Evolutionary conservation across 164 flowering plant genomes (phyloP), one percentile per base, ranked within the genome.

Genomic region (Nymphaea thermarum): DNA sequence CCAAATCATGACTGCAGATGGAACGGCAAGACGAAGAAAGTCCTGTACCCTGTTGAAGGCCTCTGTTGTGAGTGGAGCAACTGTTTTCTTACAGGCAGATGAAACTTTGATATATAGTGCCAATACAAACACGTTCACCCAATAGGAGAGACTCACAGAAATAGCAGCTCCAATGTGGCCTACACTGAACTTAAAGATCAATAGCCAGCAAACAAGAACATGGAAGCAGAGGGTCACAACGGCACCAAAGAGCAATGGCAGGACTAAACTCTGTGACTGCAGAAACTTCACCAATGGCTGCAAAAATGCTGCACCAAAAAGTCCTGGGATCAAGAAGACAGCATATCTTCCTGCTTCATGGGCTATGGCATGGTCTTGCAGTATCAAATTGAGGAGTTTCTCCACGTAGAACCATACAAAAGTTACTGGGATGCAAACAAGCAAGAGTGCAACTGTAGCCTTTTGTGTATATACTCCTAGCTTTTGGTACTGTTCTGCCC

Each of bases 1-100:
- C 98, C 97, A 90, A 41, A 83, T 71, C 98, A 93, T 93, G 4
- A 82, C 72, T 62, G 94, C 86, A 55, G 98, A 93, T 77, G 98
- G 91, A 44, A 93, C 47, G 4, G 97, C 96, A 4, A 84, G 78
- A 4, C 81, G 77, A 45, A 89, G 83, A 74, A 91, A 91, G 68
- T 81, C 81, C 18, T 74, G 45, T 4, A 89, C n/a, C 89, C 91
- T 10, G 61, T 71, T 62, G 1, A 93, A 82, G 0, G 85, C 65
- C 67, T 88, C 94, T 77, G 69, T 80, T 2, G 96, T 80, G 18
- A 86, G n/a, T 3, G 86, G 81, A 3, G 76, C 78, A 17, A 91
- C 83, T 18, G 97, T 91, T 72, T 71, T 78, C 7, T 68, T 77
- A 71, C 97, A 91, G 6, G 81, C 64, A 3, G 85, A 10, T 14